phyloP scores from a whole-genome alignment of 108 stramenopile species.

The Chaetoceros tenuissimus region DNA sequence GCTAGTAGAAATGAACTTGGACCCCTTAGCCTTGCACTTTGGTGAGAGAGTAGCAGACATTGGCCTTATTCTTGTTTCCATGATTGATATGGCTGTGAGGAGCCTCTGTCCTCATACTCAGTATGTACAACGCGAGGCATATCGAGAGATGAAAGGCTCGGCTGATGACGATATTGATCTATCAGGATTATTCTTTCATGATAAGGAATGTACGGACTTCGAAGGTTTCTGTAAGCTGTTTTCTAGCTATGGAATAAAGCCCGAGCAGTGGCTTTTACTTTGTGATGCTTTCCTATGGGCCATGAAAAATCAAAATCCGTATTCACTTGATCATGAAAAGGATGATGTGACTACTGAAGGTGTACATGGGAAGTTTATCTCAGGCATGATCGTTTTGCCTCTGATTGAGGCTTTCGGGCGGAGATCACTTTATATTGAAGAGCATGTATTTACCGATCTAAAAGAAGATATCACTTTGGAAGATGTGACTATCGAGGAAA shows the following conservation, averaged over 20 bases:
- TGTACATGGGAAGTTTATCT: background rate
- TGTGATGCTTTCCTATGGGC: constrained; percentile 16
- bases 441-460: background rate
- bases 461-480: background rate
- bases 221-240: background rate
- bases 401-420: background rate
- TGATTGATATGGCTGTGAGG: background rate
- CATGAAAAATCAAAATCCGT: constrained; percentile 6
- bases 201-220: background rate
- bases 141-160: constrained; percentile 2
- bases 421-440: background rate
- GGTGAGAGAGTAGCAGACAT: background rate
- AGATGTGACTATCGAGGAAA: background rate
- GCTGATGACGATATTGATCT: background rate
- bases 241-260: background rate
- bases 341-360: constrained; percentile 3
- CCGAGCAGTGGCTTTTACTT: constrained; percentile 5
- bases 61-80: background rate
- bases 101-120: constrained; percentile 5
- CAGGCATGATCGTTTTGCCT: background rate
- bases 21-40: background rate
- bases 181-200: background rate
- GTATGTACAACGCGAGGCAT: constrained; percentile 3
- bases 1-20: background rate
- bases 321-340: background rate